Conservation (phyloP, 441 rosid genomes). For the Erodium chrysanthum region DNA sequence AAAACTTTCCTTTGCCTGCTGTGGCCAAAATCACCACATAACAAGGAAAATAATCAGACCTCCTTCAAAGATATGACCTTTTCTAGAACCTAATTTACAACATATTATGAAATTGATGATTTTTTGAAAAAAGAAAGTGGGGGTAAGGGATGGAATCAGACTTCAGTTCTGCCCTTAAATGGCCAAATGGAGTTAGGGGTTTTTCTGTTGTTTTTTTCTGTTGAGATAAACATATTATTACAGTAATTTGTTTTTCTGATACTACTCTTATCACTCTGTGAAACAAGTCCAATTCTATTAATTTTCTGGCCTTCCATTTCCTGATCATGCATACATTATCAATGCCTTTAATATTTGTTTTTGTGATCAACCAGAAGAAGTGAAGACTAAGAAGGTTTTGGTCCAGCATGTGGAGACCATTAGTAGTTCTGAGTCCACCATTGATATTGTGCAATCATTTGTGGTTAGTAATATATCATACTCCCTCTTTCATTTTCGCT, state of each 20-base stretch:
- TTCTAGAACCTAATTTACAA: background rate
- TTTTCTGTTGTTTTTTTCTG: no score
- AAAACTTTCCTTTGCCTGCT: background rate
- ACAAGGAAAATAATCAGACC: background rate
- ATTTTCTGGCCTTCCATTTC: background rate
- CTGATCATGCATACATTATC: background rate
- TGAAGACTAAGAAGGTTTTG: conserved; percentile 52
- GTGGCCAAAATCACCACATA: background rate
- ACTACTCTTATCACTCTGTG: background rate
- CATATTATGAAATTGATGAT: background rate
- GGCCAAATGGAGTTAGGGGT: background rate
- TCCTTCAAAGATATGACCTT: background rate
- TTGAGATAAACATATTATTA: background rate
- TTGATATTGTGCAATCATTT: conserved; percentile 44
- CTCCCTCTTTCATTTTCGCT: background rate
- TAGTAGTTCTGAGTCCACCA: conserved; percentile 28
- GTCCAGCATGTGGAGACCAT: conserved; percentile 66
- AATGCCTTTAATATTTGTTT: background rate
- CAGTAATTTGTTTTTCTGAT: background rate
- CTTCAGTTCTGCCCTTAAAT: background rate
- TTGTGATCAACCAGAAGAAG: conserved; percentile 28
- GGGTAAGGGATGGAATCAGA: background rate
- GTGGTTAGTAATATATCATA: conserved; percentile 31
- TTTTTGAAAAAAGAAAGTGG: background rate
- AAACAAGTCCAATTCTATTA: background rate